phyloP scores from a whole-genome alignment of 805 yeast species.

The Myxozyma kluyveri region DNA sequence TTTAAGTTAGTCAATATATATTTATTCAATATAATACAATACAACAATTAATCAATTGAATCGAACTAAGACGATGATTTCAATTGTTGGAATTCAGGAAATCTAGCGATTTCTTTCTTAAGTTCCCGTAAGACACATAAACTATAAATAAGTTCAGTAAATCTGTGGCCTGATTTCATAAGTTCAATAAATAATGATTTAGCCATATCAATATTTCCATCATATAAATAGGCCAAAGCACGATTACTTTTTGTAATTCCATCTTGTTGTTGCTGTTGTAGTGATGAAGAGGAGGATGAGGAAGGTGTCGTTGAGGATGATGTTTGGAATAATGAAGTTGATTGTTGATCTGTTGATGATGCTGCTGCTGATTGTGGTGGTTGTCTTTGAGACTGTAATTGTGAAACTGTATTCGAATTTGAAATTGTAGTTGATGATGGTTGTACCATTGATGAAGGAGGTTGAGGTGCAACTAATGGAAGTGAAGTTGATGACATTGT shows the following conservation, averaged over 20 bases:
- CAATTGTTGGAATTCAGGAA: neutral
- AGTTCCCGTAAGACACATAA: constrained; percentile 12
- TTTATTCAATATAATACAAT: too few relatives aligned
- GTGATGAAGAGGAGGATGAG: too few relatives aligned
- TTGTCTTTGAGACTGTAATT: neutral
- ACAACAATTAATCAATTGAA: neutral
- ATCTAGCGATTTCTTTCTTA: constrained; percentile 7
- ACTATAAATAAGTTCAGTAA: constrained; percentile 16
- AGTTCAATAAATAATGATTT: constrained; percentile 5
- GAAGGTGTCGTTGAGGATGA: too few relatives aligned
- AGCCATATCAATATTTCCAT: constrained; percentile 18
- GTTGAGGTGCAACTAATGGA: neutral
- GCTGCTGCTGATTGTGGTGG: neutral
- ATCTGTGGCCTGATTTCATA: constrained; percentile 12
- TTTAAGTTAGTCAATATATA: too few relatives aligned
- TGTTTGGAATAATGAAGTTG: too few relatives aligned
- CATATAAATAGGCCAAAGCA: constrained; percentile 24
- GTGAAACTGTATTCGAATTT: neutral
- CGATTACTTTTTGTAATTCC: constrained; percentile 12
- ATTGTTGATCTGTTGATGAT: neutral
- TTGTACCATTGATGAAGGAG: neutral
- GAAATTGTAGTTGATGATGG: neutral
- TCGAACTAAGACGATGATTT: too few relatives aligned
- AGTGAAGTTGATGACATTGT: constrained; percentile 2
- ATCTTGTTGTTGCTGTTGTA: constrained; percentile 2